phyloP scores from a whole-genome alignment of 1,284 basidiomycete genomes.

The Megacollybia platyphylla region DNA sequence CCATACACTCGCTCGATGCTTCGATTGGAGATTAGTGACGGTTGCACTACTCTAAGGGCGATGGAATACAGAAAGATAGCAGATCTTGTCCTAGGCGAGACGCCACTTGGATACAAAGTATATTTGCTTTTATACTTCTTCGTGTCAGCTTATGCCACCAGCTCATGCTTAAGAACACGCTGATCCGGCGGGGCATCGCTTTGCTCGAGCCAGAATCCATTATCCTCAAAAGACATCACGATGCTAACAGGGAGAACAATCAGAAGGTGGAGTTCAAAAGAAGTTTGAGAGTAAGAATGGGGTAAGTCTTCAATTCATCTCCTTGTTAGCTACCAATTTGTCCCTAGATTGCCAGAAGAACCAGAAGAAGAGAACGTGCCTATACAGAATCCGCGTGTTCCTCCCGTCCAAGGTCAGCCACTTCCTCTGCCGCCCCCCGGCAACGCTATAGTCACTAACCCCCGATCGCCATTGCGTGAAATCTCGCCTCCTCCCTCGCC shows the following conservation, averaged over 20 bases:
- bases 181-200: conserved; percentile 49
- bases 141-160: conserved; percentile 13
- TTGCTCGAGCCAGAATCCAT: conserved; percentile 58
- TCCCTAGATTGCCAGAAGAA: not conserved
- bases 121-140: conserved; percentile 1
- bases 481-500: conserved; percentile 25
- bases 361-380: not conserved
- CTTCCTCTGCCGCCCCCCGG: conserved; percentile 2
- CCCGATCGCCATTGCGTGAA: conserved; percentile 27
- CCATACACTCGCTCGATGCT: conserved; percentile 65
- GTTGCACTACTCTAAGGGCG: conserved; percentile 43
- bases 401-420: not conserved
- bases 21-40: conserved; percentile 55
- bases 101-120: conserved; percentile 65
- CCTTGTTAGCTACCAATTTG: not conserved
- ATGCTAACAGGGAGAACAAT: conserved; percentile 42
- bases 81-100: conserved; percentile 48
- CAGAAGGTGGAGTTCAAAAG: conserved; percentile 42
- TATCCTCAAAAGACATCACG: conserved; percentile 40
- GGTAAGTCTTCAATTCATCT: conserved; percentile 28
- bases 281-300: conserved; percentile 41
- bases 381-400: conserved; percentile 4
- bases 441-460: not conserved
- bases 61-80: conserved; percentile 56
- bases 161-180: conserved; percentile 53